phyloP scores from a whole-genome alignment of 495 filamentous ascomycete genomes.

The Annulohypoxylon maeteangense region DNA sequence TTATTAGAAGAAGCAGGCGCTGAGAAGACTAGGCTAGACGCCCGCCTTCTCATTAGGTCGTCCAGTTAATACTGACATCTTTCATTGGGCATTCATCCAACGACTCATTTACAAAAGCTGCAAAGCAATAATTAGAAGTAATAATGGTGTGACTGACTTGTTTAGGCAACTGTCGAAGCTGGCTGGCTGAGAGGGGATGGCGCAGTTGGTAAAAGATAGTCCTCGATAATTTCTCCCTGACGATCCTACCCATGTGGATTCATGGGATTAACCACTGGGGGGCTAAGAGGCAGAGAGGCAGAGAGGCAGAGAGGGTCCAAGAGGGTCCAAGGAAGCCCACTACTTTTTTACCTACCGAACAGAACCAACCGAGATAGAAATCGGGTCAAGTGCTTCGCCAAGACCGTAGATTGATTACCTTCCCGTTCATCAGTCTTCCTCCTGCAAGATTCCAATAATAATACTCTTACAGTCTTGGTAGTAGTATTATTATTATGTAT shows the following conservation, averaged over 20 bases:
- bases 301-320: slow-evolving; percentile 7
- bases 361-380: slow-evolving; percentile 41
- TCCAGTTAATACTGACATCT: slow-evolving; percentile 4
- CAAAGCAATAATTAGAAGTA: neutral
- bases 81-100: slow-evolving; percentile 10
- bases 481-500: too few relatives aligned
- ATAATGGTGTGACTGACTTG: neutral
- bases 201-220: slow-evolving; percentile 17
- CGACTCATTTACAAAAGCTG: neutral
- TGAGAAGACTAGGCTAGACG: slow-evolving; percentile 32
- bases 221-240: slow-evolving; percentile 36
- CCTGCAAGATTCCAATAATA: neutral
- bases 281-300: neutral
- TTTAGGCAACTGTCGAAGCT: slow-evolving; percentile 29
- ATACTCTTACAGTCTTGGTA: neutral
- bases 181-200: slow-evolving; percentile 26
- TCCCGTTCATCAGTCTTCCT: neutral
- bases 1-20: slow-evolving; percentile 1
- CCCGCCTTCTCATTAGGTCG: slow-evolving; percentile 6
- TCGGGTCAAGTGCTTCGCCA: slow-evolving; percentile 40
- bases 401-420: slow-evolving; percentile 20
- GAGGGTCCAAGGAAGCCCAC: neutral
- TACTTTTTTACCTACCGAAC: slow-evolving; percentile 24
- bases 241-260: slow-evolving; percentile 35
- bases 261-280: neutral